phyloP scores from a whole-genome alignment of 257 asterid genomes.

The Forsythia suspensa region DNA sequence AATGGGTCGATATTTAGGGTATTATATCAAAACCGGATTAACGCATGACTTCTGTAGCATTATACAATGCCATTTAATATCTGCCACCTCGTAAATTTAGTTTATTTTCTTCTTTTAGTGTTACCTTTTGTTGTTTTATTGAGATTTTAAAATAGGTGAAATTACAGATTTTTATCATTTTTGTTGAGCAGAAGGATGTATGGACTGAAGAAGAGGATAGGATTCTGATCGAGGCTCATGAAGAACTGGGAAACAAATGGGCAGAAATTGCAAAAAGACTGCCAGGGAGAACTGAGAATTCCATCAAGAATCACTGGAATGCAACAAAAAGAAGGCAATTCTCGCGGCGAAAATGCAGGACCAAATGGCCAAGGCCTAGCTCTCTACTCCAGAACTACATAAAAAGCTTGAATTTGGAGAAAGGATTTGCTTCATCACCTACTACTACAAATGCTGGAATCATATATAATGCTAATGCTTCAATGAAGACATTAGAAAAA shows the following conservation, averaged over 20 bases:
- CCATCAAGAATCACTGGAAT: constrained; percentile 97
- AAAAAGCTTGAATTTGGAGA: constrained; percentile 56
- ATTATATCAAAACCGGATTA: too few relatives aligned
- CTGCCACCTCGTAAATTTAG: too few relatives aligned
- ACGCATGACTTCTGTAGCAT: too few relatives aligned
- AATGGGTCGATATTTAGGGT: too few relatives aligned
- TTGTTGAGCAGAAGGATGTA: constrained; percentile 55
- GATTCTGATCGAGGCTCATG: constrained; percentile 67
- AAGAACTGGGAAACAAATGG: constrained; percentile 81
- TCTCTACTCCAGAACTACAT: constrained; percentile 79
- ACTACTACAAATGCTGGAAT: background rate
- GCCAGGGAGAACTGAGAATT: constrained; percentile 76
- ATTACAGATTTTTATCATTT: background rate
- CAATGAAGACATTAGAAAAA: background rate
- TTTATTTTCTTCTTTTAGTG: background rate
- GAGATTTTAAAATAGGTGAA: background rate
- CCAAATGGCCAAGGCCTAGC: constrained; percentile 80
- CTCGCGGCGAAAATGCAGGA: constrained; percentile 69
- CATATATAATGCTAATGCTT: background rate
- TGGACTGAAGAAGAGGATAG: constrained; percentile 91
- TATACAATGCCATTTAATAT: too few relatives aligned
- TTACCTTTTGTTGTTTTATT: constrained; percentile 7
- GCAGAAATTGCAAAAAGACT: constrained; percentile 79
- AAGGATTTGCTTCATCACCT: constrained; percentile 21
- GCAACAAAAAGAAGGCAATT: constrained; percentile 28